Evolutionary conservation across 192 early-diverging fungal genomes (phyloP).

Genomic region (Paraglomus occultum): DNA sequence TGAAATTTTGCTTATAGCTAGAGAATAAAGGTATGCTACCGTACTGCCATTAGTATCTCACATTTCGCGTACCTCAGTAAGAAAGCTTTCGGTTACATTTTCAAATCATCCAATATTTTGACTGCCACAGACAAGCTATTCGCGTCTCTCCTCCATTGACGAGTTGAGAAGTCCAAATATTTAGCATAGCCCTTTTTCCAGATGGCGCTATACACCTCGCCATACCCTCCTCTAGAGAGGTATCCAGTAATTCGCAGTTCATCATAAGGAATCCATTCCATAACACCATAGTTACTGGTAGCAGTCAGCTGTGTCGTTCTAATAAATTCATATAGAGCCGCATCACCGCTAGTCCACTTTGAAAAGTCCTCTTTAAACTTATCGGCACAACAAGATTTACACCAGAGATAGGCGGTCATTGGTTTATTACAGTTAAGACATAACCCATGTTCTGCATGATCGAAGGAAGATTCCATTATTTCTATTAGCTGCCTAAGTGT

Average conservation of each 20-base stretch:
- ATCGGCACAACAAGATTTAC: neutral
- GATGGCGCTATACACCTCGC: neutral
- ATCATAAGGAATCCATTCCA: slow-evolving; percentile 16
- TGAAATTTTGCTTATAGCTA: too few relatives aligned
- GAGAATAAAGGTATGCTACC: neutral
- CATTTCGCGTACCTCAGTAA: neutral
- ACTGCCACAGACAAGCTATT: neutral
- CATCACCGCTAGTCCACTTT: neutral
- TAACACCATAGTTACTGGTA: neutral
- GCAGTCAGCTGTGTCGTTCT: neutral
- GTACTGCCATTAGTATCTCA: neutral
- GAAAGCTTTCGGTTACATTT: neutral
- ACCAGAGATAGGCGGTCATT: neutral
- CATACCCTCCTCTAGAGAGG: neutral
- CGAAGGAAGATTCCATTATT: too few relatives aligned
- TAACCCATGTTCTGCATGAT: neutral
- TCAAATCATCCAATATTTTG: neutral
- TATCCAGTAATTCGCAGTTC: neutral
- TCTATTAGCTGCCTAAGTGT: too few relatives aligned
- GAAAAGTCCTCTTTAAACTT: neutral
- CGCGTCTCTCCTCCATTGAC: too few relatives aligned
- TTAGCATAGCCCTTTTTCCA: neutral
- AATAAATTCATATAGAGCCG: neutral
- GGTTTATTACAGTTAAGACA: neutral
- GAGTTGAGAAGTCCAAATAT: too few relatives aligned